Conservation (phyloP, 2,329 filamentous ascomycete species). For the Escovopsis sp. region DNA sequence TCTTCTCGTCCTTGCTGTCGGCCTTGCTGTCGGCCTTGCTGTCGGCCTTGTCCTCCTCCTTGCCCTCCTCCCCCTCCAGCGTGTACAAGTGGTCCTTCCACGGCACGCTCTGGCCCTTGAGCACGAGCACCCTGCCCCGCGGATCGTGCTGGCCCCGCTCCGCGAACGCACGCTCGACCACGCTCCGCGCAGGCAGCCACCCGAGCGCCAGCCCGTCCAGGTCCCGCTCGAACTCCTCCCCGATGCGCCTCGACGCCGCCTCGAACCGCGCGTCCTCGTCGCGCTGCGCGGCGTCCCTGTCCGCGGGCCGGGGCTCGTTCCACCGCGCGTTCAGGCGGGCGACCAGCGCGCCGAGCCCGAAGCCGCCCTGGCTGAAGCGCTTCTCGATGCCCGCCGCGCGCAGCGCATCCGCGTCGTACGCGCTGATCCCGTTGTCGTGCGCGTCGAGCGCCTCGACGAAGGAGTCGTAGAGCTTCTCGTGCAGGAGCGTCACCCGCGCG, state of each 20-base stretch:
- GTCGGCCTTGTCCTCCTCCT: too few species aligned
- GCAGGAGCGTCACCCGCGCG: constrained; percentile 58
- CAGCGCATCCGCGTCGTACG: constrained; percentile 58
- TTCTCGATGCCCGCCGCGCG: constrained; percentile 59
- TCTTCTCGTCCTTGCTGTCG: too few species aligned
- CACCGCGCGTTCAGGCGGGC: constrained; percentile 63
- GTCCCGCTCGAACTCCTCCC: constrained; percentile 72
- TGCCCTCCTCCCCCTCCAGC: constrained; percentile 55
- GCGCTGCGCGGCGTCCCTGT: constrained; percentile 43
- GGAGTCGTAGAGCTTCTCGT: constrained; percentile 77
- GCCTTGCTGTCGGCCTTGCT: too few species aligned
- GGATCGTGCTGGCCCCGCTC: constrained; percentile 52
- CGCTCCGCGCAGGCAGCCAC: constrained; percentile 76
- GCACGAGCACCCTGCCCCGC: constrained; percentile 65
- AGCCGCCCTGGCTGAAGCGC: constrained; percentile 68
- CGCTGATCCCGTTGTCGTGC: constrained; percentile 88
- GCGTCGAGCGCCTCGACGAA: constrained; percentile 95
- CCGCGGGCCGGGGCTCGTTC: constrained; percentile 48
- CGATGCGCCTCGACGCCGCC: constrained; percentile 66
- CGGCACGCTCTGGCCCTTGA: constrained; percentile 63
- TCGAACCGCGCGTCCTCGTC: constrained; percentile 72
- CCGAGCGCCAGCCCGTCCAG: constrained; percentile 58
- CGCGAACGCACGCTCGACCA: constrained; percentile 63
- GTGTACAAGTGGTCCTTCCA: constrained; percentile 96
- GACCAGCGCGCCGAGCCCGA: constrained; percentile 74